Evolutionary conservation across 2,329 filamentous ascomycete species (phyloP).

Genomic region (Penicillium sp.): DNA sequence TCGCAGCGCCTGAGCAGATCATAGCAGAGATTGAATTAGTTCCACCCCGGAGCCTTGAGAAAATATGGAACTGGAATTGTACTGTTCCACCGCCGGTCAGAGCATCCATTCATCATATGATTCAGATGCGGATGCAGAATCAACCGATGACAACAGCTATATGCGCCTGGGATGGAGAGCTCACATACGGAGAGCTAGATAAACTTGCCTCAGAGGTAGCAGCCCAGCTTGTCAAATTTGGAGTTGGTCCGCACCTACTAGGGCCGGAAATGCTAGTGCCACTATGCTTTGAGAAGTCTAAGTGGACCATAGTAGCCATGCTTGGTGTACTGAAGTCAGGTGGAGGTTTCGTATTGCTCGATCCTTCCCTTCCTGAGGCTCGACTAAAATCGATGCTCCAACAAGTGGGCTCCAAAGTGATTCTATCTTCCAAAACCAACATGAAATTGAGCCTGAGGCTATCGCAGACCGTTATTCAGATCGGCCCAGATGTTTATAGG

Average conservation of each 20-base stretch:
- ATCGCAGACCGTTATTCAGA: background rate
- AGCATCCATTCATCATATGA: too few relatives aligned
- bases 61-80: too few relatives aligned
- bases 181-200: background rate
- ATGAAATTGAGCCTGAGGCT: background rate
- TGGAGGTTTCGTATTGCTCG: background rate
- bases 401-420: background rate
- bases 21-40: too few relatives aligned
- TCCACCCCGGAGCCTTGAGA: too few relatives aligned
- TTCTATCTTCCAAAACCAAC: background rate
- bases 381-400: background rate
- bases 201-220: background rate
- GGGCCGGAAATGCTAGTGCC: background rate
- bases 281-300: background rate
- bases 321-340: background rate
- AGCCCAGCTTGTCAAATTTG: background rate
- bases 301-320: background rate
- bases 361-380: background rate
- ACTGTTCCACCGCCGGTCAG: too few relatives aligned
- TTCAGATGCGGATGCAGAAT: too few relatives aligned
- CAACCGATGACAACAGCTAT: background rate
- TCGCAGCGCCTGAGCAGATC: too few relatives aligned
- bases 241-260: background rate
- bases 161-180: conserved; percentile 1
- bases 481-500: too few relatives aligned